A percentile compares a stretch with the other conserved stretches of the same genome.
Conservation (phyloP, 78 protist species). For the Blattamonas nauphoetae region DNA sequence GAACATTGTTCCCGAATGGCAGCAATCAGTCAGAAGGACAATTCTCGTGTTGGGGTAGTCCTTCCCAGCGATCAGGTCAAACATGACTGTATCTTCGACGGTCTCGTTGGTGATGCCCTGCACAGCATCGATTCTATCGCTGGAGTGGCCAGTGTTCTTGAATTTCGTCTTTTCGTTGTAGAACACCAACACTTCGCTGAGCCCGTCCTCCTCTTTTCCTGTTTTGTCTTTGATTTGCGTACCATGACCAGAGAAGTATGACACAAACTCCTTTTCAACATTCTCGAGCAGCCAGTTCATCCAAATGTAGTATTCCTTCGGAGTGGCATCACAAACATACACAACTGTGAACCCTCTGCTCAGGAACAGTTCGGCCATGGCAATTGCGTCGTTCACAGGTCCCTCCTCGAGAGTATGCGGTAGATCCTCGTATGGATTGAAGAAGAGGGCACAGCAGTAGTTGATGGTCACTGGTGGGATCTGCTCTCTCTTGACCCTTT, state of each 20-base stretch:
- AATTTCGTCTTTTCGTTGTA: not conserved
- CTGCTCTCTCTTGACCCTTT: not conserved
- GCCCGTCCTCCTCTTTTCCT: not conserved
- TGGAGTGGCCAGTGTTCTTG: not conserved
- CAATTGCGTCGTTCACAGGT: not conserved
- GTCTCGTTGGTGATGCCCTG: conserved; percentile 3
- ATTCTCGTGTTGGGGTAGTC: not conserved
- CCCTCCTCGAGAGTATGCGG: not conserved
- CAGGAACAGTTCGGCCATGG: not conserved
- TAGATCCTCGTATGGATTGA: not conserved
- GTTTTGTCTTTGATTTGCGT: not conserved
- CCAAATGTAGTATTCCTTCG: not conserved
- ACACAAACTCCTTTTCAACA: not conserved
- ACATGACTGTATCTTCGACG: not conserved
- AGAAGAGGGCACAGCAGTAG: not conserved
- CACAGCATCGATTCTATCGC: not conserved
- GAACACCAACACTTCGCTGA: not conserved
- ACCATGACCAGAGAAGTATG: not conserved
- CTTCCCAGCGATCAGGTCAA: not conserved
- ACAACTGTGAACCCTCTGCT: not conserved
- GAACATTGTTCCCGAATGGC: conserved; percentile 8
- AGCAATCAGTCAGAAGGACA: conserved; percentile 2
- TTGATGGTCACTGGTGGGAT: not conserved
- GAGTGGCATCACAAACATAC: not conserved
- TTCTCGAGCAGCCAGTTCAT: not conserved